Evolutionary conservation across 768 basidiomycete species (phyloP).

Genomic region (Lactarius psammicola): DNA sequence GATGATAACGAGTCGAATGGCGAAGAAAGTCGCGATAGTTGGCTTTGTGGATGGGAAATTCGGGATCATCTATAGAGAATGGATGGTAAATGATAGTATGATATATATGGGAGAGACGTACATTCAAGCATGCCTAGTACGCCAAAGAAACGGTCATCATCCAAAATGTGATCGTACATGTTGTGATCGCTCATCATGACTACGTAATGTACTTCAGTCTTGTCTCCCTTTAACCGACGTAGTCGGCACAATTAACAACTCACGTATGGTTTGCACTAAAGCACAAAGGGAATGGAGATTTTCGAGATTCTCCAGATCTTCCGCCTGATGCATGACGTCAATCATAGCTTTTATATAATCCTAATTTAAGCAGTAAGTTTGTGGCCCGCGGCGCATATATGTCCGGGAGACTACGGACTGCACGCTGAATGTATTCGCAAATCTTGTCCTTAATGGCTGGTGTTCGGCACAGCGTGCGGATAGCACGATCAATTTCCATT

Average conservation of each 20-base stretch:
- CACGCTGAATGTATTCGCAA: slow-evolving; percentile 83
- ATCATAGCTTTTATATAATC: slow-evolving; percentile 87
- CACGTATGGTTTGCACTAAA: slow-evolving; percentile 93
- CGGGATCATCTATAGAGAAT: slow-evolving; percentile 77
- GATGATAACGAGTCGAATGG: slow-evolving; percentile 79
- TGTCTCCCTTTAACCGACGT: neutral
- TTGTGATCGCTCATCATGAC: slow-evolving; percentile 94
- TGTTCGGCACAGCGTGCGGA: slow-evolving; percentile 74
- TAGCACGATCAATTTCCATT: slow-evolving; percentile 72
- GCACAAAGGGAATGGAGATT: slow-evolving; percentile 89
- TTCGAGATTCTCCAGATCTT: slow-evolving; percentile 88
- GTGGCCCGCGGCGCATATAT: slow-evolving; percentile 7
- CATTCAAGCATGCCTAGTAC: slow-evolving; percentile 98
- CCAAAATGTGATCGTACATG: slow-evolving; percentile 92
- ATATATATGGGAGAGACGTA: slow-evolving; percentile 43
- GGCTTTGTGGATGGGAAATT: slow-evolving; percentile 95
- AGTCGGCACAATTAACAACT: slow-evolving; percentile 34
- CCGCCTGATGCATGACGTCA: slow-evolving; percentile 80
- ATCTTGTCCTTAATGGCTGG: slow-evolving; percentile 74
- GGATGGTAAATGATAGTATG: slow-evolving; percentile 18
- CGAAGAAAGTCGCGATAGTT: slow-evolving; percentile 93
- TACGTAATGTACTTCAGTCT: slow-evolving; percentile 35
- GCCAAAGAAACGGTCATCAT: slow-evolving; percentile 89
- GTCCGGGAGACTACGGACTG: slow-evolving; percentile 51
- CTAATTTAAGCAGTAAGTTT: slow-evolving; percentile 40